Evolutionary conservation across 2,329 filamentous ascomycete genomes (phyloP), one percentile per base, ranked within the genome.

Genomic region (Monilinia aucupariae): DNA sequence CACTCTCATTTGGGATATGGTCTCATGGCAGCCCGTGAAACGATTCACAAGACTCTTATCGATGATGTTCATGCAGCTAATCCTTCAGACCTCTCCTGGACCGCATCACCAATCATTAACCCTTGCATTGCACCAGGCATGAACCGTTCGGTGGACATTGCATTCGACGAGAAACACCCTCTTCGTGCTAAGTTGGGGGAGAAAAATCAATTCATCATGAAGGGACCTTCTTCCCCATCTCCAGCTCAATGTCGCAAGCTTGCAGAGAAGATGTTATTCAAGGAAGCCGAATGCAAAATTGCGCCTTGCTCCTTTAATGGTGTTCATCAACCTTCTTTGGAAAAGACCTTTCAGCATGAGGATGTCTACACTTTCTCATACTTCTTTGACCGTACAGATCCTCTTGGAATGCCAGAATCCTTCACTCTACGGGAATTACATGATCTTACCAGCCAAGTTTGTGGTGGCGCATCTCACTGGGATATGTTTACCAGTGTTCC

Each of bases 261-360:
- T 56, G 90, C 92, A 1, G 94, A 99, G 80, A 91, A 89, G 76
- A 96, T 96, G 34, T 82, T 99, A 51, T 84, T 88, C 73, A 99
- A 99, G 79, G 91, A 96, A 25, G 84, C 85, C 50, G 82, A 86
- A 39, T 99, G 94, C 80, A 81, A 82, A 66, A 79, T 97, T 55
- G 84, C 90, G 0, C 94, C 94, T n/a, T 99, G 94, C 80, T 96
- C 94, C 1, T 99, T 99, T 85, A 96, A 96, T 75, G 94, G 94
- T 68, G 86, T 99, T 37, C 91, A 99, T 78, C 94, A 99, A 77
- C 94, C 94, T 12, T 88, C 89, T 27, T 82, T 99, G 54, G 87
- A 86, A 70, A 96, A 96, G 82, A 99, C 94, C 0, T 99, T 99
- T 72, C 80, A 90, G 32, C 84, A 83, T 67, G 93, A 97, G 77